These are phyloP conservation scores for Colletotrichum salicis DNA, from an alignment of 2,329 filamentous ascomycete species.

Conservation along the genomic window DNA sequence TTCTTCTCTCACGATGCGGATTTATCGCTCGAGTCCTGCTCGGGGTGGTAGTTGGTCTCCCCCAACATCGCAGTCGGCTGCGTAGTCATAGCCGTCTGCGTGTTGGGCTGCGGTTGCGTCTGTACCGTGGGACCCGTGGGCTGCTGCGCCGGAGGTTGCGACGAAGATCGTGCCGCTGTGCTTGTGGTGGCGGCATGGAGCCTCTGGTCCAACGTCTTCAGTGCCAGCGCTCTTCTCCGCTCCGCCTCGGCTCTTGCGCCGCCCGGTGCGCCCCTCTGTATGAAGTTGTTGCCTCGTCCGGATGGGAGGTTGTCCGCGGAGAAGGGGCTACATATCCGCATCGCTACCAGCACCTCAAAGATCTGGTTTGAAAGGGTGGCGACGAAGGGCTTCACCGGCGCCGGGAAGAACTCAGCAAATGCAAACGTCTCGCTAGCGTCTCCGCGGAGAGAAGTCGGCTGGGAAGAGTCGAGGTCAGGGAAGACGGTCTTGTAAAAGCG, in stretches of 20 bases:
- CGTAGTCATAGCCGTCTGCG: constrained; percentile 68
- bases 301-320: constrained; percentile 82
- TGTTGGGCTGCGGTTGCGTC: constrained; percentile 64
- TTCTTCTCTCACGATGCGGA: constrained; percentile 36
- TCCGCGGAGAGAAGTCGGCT: constrained; percentile 75
- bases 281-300: constrained; percentile 70
- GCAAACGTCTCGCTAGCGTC: constrained; percentile 97
- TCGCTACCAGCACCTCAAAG: constrained; percentile 78
- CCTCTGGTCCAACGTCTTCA: constrained; percentile 92
- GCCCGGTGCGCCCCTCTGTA: constrained; percentile 67
- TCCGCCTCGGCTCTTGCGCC: constrained; percentile 91
- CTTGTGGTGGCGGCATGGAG: constrained; percentile 82
- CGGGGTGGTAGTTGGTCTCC: constrained; percentile 76
- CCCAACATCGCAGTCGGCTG: constrained; percentile 68
- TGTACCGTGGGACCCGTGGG: constrained; percentile 65
- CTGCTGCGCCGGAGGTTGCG: constrained; percentile 52
- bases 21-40: constrained; percentile 60
- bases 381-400: constrained; percentile 81
- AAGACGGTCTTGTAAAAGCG: constrained; percentile 90
- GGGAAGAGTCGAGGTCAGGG: constrained; percentile 73
- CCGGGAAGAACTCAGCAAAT: constrained; percentile 95
- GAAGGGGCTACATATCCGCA: constrained; percentile 87
- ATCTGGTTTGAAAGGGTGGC: constrained; percentile 78
- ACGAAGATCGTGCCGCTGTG: constrained; percentile 49
- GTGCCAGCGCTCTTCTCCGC: constrained; percentile 84